Evolutionary conservation across 2,329 filamentous ascomycete genomes (phyloP).

Genomic region (Calonectria pseudoreteaudii): DNA sequence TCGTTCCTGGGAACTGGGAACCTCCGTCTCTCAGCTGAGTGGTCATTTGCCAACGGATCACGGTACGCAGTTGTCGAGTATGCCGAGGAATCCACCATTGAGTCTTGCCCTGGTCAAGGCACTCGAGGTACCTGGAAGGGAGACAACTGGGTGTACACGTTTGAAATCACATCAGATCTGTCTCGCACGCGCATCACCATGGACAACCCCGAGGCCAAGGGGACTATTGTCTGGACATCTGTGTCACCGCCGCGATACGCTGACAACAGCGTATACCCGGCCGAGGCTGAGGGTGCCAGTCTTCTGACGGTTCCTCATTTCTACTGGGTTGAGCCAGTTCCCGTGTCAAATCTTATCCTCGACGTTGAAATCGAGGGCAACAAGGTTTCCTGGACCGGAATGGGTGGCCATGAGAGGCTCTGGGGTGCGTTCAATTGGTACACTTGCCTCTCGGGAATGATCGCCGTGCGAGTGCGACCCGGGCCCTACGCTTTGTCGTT

Average conservation of each 20-base stretch:
- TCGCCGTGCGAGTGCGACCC: not conserved
- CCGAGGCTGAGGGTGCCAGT: not conserved
- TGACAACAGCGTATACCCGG: not conserved
- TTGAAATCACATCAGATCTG: conserved; percentile 3
- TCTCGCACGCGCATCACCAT: conserved; percentile 4
- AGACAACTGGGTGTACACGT: conserved; percentile 12
- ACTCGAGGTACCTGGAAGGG: conserved; percentile 13
- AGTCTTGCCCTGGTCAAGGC: conserved; percentile 9
- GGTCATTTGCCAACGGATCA: not conserved
- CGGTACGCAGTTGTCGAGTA: not conserved
- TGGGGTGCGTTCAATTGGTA: not conserved
- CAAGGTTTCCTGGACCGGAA: not conserved
- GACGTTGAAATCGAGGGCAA: not conserved
- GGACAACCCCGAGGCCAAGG: not conserved
- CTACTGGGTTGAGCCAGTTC: not conserved
- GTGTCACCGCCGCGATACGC: not conserved
- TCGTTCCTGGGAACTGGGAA: not conserved
- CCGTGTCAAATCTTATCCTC: not conserved
- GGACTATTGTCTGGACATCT: not conserved
- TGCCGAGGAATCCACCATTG: conserved; percentile 11
- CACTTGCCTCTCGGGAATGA: not conserved
- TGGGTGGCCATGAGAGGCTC: not conserved
- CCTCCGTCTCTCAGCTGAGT: not conserved
- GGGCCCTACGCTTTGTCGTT: not conserved
- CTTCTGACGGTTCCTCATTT: not conserved